Evolutionary conservation across 2,329 filamentous ascomycete genomes (phyloP), one percentile per base, ranked within the genome.

Genomic region (Ophiosphaerella korrae): DNA sequence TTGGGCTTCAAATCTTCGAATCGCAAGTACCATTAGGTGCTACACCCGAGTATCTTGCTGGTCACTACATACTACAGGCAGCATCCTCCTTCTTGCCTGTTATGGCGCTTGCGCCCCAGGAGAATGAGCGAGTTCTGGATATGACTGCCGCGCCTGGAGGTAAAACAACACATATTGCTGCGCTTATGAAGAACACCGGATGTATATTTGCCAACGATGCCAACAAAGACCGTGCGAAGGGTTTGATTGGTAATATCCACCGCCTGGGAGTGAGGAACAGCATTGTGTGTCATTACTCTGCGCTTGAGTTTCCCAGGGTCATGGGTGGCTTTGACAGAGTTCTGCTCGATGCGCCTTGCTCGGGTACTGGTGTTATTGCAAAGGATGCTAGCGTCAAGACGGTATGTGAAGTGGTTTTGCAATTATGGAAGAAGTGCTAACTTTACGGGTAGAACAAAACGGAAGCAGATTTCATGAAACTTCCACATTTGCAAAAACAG

Each of bases 301-400:
- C 93, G 11, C 85, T 92, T 40, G 92, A 95, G 61, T 99, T 97
- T 74, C 94, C 94, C 24, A 90, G 87, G 67, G 90, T 96, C 33
- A 92, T 99, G 75, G 94, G 93, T 52, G 94, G 94, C 11, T 99
- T 99, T 57, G 94, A 99, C 74, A 85, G 94, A 57, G 91, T 99
- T 5, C 79, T 97, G 39, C 88, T 97, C 51, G 92, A 99, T 77
- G 92, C 92, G 1, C 94, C 94, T 4, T 97, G 94, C 78, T 96
- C 92, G 3, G 93, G 94, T 63, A 99, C 94, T 1, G 94, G 94
- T 66, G 94, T 99, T 69, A 99, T 99, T 61, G 89, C 92, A 57
- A 99, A 99, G 79, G 94, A 99, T 75, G 85, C 93, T 29, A 91
- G 88, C 59, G 92, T 99, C 63, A 99, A 99, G 83, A 97, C 93